Base-by-base conservation (phyloP, 2,329 filamentous ascomycete genomes). In the Allantophomopsis cytisporea region DNA sequence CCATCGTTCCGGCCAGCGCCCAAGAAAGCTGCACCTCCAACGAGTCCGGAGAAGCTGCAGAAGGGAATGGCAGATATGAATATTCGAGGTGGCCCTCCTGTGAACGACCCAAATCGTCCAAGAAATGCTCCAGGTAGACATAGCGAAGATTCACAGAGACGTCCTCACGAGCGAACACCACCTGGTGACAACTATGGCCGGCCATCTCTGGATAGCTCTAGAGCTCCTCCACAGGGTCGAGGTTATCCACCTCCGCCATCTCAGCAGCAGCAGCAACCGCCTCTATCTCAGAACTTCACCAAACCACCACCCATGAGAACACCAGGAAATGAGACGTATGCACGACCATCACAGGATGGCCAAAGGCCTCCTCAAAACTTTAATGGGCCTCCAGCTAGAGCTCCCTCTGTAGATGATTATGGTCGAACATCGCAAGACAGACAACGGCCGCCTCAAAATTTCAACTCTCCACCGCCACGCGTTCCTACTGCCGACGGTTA, bases 1-100 rank as follows among this genome's bases (percentile, higher is more conserved):
- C 66, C 67, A 18, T 51, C 59, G 5, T 67, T 60, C 37, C 56
- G 56, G 54, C 44, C 59, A 49, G 47, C 53, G 45, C 45, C 58
- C 51, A 53, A 61, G 54, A 68, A 50, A 54, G 11, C 23, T 28
- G 23, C 23, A 28, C 4, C 23, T 28, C 23, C 23, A 8, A 57
- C 43, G 47, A 54, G 40, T 55, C 60, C 58, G 52, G 58, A 28
- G 51, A 57, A 46, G 53, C 64, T 61, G 42, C 47, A 49, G 34
- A 45, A 52, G n/a, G 49, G 50, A 34, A 58, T 57, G 50, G 43
- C 43, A 21, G 32, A 33, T 33, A 52, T 56, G 47, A 52, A 54
- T 17, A 43, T 57, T 7, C 41, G 37, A 37, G 48, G 44, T 37
- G 44, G 39, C 8, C 43, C 42, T 8, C 41, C 43, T 31, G 39